phyloP scores from a whole-genome alignment of 768 basidiomycete genomes.

The Serendipita vermifera region DNA sequence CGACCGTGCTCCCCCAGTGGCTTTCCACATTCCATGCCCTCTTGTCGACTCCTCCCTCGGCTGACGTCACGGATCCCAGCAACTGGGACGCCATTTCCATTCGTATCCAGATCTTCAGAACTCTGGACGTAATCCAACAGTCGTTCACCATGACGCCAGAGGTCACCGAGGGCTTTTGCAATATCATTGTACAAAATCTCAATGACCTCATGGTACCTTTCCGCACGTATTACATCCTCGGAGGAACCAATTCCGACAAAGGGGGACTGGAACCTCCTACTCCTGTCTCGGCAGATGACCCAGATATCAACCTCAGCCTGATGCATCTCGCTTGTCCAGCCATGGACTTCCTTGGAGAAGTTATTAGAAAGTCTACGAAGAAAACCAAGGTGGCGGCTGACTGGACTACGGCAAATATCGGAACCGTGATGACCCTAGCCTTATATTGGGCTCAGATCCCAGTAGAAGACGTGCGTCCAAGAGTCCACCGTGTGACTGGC shows the following conservation, averaged over 20 bases:
- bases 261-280: slow-evolving; percentile 27
- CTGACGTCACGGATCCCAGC: slow-evolving; percentile 43
- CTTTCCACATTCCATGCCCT: slow-evolving; percentile 78
- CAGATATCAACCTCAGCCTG: slow-evolving; percentile 50
- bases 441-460: slow-evolving; percentile 79
- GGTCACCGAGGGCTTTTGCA: slow-evolving; percentile 21
- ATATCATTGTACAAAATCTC: slow-evolving; percentile 30
- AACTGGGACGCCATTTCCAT: slow-evolving; percentile 77
- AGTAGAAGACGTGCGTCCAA: slow-evolving; percentile 58
- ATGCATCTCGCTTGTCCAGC: slow-evolving; percentile 65
- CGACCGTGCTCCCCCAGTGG: slow-evolving; percentile 77
- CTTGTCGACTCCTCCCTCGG: slow-evolving; percentile 46
- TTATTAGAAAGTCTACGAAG: slow-evolving; percentile 50
- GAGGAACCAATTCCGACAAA: slow-evolving; percentile 16
- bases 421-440: slow-evolving; percentile 38
- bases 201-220: slow-evolving; percentile 39
- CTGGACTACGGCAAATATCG: slow-evolving; percentile 39
- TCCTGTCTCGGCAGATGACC: slow-evolving; percentile 59
- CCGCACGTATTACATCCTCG: slow-evolving; percentile 25
- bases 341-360: slow-evolving; percentile 62
- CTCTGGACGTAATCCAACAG: slow-evolving; percentile 63
- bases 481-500: not conserved
- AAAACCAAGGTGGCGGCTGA: slow-evolving; percentile 38
- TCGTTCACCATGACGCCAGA: slow-evolving; percentile 59
- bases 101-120: slow-evolving; percentile 76